phyloP scores from a whole-genome alignment of 1,284 basidiomycete species.

The Anthracocystis walkeri region DNA sequence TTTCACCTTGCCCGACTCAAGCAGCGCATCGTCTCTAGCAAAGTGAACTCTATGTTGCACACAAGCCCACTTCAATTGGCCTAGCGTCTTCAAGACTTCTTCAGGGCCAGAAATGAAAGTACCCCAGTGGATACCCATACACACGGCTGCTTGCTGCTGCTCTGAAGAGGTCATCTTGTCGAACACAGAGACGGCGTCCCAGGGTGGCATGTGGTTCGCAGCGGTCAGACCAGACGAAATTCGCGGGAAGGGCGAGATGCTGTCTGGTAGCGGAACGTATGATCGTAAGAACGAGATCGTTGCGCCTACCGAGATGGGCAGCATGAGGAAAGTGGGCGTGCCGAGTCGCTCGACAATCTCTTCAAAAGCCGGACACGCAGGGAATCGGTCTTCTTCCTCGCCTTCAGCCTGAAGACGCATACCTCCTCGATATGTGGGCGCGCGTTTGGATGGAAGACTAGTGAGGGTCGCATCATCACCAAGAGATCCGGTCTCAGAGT shows the following conservation, averaged over 20 bases:
- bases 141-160: conserved; percentile 10
- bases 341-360: conserved; percentile 55
- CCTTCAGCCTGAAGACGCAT: conserved; percentile 17
- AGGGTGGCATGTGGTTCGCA: conserved; percentile 64
- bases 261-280: conserved; percentile 57
- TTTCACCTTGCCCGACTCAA: neutral
- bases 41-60: conserved; percentile 18
- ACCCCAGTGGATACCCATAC: conserved; percentile 50
- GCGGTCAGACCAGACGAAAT: conserved; percentile 57
- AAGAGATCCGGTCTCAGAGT: conserved; percentile 12
- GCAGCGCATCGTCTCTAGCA: conserved; percentile 10
- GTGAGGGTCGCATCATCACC: conserved; percentile 14
- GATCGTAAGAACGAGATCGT: conserved; percentile 63
- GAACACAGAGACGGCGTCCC: conserved; percentile 59
- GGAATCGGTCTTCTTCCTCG: conserved; percentile 26
- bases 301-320: conserved; percentile 67
- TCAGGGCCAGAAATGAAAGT: conserved; percentile 45
- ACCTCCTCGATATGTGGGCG: conserved; percentile 29
- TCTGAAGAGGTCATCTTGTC: conserved; percentile 39
- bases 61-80: conserved; percentile 46
- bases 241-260: conserved; percentile 56
- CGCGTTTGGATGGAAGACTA: neutral
- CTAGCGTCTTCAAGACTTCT: conserved; percentile 46
- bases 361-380: conserved; percentile 62
- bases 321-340: conserved; percentile 54